Evolutionary conservation across 1,284 basidiomycete genomes (phyloP), one percentile per base, ranked within the genome.

Genomic region (Volvariella volvacea): DNA sequence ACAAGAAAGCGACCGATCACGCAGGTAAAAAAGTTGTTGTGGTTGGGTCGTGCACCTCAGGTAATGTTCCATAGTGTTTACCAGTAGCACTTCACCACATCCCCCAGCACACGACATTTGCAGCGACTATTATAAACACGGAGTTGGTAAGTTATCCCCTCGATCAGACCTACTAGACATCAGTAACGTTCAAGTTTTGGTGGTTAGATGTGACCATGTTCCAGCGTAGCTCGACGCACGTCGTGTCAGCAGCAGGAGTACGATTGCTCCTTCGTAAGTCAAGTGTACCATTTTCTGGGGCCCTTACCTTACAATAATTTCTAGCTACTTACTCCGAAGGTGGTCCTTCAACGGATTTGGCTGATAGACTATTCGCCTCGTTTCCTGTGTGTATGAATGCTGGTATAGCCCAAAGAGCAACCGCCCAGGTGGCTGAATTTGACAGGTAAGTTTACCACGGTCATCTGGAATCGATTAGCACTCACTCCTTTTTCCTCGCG

Each of bases 21-120:
- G 48, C 45, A 3, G 78, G 77, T n/a, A 83, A 83, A 61, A 78
- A 76, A 48, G 80, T 80, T 2, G 71, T 76, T 9, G 73, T 85
- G 0, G 62, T 85, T 16, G 82, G 82, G 1, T 70, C 80, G 16
- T 78, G 78, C 49, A 83, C 76, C 14, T 78, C 78, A 2, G 78
- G 74, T 74, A 45, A 7, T 55, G 48, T 14, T n/a, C 37, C 9
- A 42, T 10, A 21, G 4, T 3, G 17, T 30, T 16, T 34, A 22
- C 3, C 38, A 2, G 31, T 28, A 28, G 2, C 42, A 28, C 9
- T 12, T 22, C 21, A 2, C 14, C 15, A 32, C 14, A 9, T 10
- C 17, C 25, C 6, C 22, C 32, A 64, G 64, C 57, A 3, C 63
- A 64, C 44, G 64, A 66, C 46, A 58, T 66, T n/a, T 53, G 56